Evolutionary conservation across 2,329 filamentous ascomycete genomes (phyloP), one percentile per base, ranked within the genome.

Genomic region (Hypoxylon sp.): DNA sequence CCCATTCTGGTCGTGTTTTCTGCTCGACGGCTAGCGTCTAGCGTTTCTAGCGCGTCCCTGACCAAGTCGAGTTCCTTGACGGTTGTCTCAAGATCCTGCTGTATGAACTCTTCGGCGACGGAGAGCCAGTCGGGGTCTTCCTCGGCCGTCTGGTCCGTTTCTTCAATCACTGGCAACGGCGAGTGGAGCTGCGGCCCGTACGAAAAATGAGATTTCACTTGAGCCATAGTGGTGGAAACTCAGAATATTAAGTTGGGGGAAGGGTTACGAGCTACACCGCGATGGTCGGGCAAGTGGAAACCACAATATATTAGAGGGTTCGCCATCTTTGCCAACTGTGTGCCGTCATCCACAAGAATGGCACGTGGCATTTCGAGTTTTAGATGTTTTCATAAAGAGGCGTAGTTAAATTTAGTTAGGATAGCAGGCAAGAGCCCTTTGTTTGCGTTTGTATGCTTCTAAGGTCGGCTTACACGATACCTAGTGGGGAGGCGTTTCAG

Each of bases 1-100:
- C 32, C 28, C 20, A n/a, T 19, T n/a, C n/a, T 56, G 1, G 37
- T 22, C 39, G 32, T 22, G 10, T 28, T 47, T n/a, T 60, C 46
- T 10, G 47, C 47, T 30, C 49, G 19, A 6, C 39, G 47, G 8
- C 48, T 39, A n/a, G 15, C n/a, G 7, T 67, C 64, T 10, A 68
- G 32, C 6, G 72, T 68, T 17, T 69, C 65, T 13, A 74, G 48
- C 5, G 68, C 53, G 13, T 62, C 68, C 41, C 52, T 65, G 15
- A 72, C 62, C 13, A 74, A 64, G n/a, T 70, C 67, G 2, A 74
- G 62, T 49, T 75, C 73, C 20, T 67, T 71, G 47, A 65, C 67
- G 1, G 71, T 70, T 5, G 70, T 70, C 8, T 70, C 65, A 2
- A 74, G 59, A 20, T 73, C 71, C 41, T 65, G 61, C n/a, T 50